Base-by-base conservation (phyloP, 257 asterid genomes). In the Nicotiana sylvestris region DNA sequence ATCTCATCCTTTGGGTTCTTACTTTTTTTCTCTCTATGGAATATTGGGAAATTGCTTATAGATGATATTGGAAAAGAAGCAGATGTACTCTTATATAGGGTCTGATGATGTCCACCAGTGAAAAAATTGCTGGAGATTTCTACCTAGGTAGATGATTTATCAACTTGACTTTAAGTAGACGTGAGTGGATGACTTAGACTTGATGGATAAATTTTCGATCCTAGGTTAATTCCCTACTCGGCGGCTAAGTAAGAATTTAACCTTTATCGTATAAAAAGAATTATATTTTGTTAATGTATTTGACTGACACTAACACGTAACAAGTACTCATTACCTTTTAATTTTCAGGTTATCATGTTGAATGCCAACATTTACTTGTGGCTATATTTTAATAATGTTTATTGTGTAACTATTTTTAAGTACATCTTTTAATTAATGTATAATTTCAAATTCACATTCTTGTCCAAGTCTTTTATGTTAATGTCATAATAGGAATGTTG, bases 1-100 rank as follows among this genome's bases (percentile, higher is more conserved):
- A 0, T 46, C 87, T 90, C 88, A 82, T 87, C 82, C 65, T 77
- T 49, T 16, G 16, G n/a, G 30, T 61, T 64, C 53, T 60, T 66
- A 27, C 39, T 43, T 46, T 70, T 43, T 12, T 57, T 57, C 21
- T 6, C 18, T 12, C 21, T 46, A 39, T 32, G 74, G 49, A 66
- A 66, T 6, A 66, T 32, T 32, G 53, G 15, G 51, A 33, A 67
- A 67, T 72, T 72, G 35, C 78, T 72, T 21, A 21, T 21, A 21
- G 21, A 21, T 21, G 21, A 43, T 43, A 21, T 21, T 21, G 5
- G 21, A 43, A 43, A 21, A 5, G 35, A 21, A 70, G 32, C 56
- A 37, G 0, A n/a, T 25, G 21, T 21, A 21, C 60, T 39, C 78
- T 70, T 70, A 70, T 70, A 70, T 21, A 43, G 79, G 79, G 62